Conservation (phyloP, 1,284 basidiomycete genomes). For the Ceraceosorus guamensis region DNA sequence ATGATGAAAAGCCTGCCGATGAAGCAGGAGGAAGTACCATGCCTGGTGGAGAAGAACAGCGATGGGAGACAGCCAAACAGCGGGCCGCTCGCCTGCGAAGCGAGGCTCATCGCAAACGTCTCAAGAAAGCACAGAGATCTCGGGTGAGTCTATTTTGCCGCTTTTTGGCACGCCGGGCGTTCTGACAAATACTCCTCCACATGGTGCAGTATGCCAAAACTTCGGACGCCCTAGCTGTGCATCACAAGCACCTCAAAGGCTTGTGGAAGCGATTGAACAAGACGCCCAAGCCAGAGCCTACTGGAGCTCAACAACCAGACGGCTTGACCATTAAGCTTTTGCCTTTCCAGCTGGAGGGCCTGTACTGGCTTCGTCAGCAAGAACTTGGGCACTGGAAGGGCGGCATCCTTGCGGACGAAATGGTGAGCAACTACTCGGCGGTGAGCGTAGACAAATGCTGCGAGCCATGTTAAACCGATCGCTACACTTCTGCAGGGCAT, state of each 20-base stretch:
- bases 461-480: too few species aligned
- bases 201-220: slow-evolving; percentile 7
- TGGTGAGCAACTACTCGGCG: slow-evolving; percentile 5
- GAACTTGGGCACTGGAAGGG: slow-evolving; percentile 81
- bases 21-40: not conserved
- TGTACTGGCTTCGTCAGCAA: slow-evolving; percentile 93
- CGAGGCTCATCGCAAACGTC: not conserved
- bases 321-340: slow-evolving; percentile 58
- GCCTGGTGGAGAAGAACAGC: not conserved
- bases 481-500: slow-evolving; percentile 56
- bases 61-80: not conserved
- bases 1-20: not conserved
- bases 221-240: slow-evolving; percentile 8
- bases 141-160: not conserved
- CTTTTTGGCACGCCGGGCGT: not conserved
- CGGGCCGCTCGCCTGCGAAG: not conserved
- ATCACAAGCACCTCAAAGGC: slow-evolving; percentile 64
- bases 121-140: slow-evolving; percentile 1
- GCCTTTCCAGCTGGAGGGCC: slow-evolving; percentile 79
- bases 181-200: not conserved
- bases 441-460: too few species aligned
- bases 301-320: slow-evolving; percentile 58
- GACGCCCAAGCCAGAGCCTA: slow-evolving; percentile 55
- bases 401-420: slow-evolving; percentile 54
- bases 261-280: slow-evolving; percentile 79